Evolutionary conservation across 345 rosid species (phyloP).

Genomic region (Streptanthus diversifolius): DNA sequence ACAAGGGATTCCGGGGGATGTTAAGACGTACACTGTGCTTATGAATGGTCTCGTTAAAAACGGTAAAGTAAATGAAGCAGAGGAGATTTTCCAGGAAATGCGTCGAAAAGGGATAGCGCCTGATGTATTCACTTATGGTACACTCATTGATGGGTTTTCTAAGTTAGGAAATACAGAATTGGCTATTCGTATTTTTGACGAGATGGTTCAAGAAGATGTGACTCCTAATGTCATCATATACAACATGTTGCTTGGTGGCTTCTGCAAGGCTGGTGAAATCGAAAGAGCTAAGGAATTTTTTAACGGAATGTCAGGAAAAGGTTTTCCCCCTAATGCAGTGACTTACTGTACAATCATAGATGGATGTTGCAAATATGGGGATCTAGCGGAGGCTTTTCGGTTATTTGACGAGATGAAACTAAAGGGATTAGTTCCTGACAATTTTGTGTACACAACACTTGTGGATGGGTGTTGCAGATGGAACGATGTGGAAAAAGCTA

Average conservation of each 20-base stretch:
- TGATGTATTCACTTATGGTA: conserved; percentile 58
- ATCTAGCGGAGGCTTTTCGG: conserved; percentile 52
- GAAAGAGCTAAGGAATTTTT: conserved; percentile 55
- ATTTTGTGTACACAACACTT: conserved; percentile 56
- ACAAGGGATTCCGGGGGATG: conserved; percentile 48
- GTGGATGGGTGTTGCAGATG: conserved; percentile 67
- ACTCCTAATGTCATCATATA: conserved; percentile 58
- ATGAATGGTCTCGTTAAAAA: conserved; percentile 63
- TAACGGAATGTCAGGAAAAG: conserved; percentile 55
- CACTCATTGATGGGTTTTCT: conserved; percentile 62
- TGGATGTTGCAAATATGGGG: conserved; percentile 70
- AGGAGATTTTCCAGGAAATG: conserved; percentile 56
- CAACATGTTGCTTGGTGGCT: conserved; percentile 62
- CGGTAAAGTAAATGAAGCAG: conserved; percentile 58
- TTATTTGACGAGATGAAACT: conserved; percentile 59
- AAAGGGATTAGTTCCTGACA: conserved; percentile 57
- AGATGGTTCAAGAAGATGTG: conserved; percentile 54
- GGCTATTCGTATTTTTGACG: conserved; percentile 47
- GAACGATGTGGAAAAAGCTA: conserved; percentile 55
- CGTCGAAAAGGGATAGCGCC: conserved; percentile 49
- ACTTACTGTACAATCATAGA: conserved; percentile 69
- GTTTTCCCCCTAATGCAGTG: conserved; percentile 46
- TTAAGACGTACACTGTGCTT: conserved; percentile 49
- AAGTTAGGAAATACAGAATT: conserved; percentile 46
- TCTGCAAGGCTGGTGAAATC: conserved; percentile 54